Evolutionary conservation across 2,329 filamentous ascomycete genomes (phyloP).

Genomic region (Drechslerella stenobrocha): DNA sequence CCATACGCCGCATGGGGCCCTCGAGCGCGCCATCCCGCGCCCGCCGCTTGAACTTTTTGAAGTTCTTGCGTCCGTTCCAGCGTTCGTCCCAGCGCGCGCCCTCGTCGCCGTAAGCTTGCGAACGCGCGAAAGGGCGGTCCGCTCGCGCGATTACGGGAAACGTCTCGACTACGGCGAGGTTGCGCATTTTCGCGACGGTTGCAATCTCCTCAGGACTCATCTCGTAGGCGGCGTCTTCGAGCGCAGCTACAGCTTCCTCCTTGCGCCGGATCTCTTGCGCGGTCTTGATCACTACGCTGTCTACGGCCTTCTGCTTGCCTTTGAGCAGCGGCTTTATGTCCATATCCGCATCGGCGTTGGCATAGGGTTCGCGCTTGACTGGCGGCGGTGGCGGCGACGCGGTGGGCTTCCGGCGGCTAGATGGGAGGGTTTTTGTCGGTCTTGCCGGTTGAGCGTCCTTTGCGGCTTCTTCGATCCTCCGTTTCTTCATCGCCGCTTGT

Average conservation of each 20-base stretch:
- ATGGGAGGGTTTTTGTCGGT: slow-evolving; percentile 28
- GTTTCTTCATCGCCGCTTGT: slow-evolving; percentile 76
- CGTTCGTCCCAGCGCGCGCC: slow-evolving; percentile 75
- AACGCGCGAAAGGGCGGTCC: slow-evolving; percentile 50
- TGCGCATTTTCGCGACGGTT: slow-evolving; percentile 68
- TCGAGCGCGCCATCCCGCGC: slow-evolving; percentile 48
- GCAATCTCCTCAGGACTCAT: slow-evolving; percentile 61
- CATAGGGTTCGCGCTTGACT: slow-evolving; percentile 19
- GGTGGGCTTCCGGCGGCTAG: no score
- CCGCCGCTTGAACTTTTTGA: slow-evolving; percentile 79
- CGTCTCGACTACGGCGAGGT: slow-evolving; percentile 74
- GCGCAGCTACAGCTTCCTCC: slow-evolving; percentile 67
- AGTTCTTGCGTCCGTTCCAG: slow-evolving; percentile 96
- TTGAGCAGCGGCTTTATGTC: slow-evolving; percentile 55
- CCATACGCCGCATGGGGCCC: slow-evolving; percentile 55
- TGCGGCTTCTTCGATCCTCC: slow-evolving; percentile 65
- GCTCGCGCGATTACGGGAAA: slow-evolving; percentile 65
- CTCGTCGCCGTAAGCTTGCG: slow-evolving; percentile 56
- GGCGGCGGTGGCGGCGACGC: no score
- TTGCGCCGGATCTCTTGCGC: slow-evolving; percentile 66
- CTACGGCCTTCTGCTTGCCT: slow-evolving; percentile 57
- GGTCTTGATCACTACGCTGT: slow-evolving; percentile 64
- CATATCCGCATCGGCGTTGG: slow-evolving; percentile 31
- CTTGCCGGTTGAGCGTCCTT: slow-evolving; percentile 14
- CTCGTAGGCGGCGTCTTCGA: slow-evolving; percentile 62